Evolutionary conservation across 1,284 basidiomycete genomes (phyloP).

Genomic region (Chondrostereum purpureum): DNA sequence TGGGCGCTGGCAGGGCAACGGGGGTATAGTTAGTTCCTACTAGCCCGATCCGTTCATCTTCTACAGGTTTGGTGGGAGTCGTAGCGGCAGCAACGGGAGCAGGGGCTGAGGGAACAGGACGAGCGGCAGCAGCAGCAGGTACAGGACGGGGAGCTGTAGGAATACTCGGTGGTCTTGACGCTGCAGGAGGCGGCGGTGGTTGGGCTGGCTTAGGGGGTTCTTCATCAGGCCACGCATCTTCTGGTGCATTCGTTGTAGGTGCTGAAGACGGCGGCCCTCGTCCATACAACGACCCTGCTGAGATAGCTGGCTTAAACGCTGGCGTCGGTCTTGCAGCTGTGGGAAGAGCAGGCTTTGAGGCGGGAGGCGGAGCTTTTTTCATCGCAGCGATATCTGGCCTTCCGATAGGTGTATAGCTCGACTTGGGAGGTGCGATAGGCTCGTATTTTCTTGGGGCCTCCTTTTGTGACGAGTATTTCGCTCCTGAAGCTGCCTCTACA

Average conservation of each 20-base stretch:
- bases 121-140: slow-evolving; percentile 16
- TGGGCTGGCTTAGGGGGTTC: slow-evolving; percentile 31
- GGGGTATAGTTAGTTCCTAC: slow-evolving; percentile 86
- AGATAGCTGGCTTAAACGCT: slow-evolving; percentile 34
- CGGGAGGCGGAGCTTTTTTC: slow-evolving; percentile 35
- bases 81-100: slow-evolving; percentile 39
- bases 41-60: slow-evolving; percentile 76
- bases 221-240: slow-evolving; percentile 56
- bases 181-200: slow-evolving; percentile 42
- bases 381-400: slow-evolving; percentile 61
- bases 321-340: slow-evolving; percentile 42
- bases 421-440: slow-evolving; percentile 69
- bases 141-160: slow-evolving; percentile 28
- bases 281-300: slow-evolving; percentile 38
- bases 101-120: slow-evolving; percentile 28
- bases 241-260: slow-evolving; percentile 34
- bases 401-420: slow-evolving; percentile 66
- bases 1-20: slow-evolving; percentile 77
- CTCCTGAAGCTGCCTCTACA: slow-evolving; percentile 88
- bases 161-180: slow-evolving; percentile 34
- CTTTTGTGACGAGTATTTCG: slow-evolving; percentile 80
- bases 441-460: slow-evolving; percentile 58
- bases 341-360: slow-evolving; percentile 31
- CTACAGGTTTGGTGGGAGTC: slow-evolving; percentile 56
- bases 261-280: slow-evolving; percentile 20